Conservation (phyloP, 495 filamentous ascomycete genomes). For the Annulohypoxylon bovei region DNA sequence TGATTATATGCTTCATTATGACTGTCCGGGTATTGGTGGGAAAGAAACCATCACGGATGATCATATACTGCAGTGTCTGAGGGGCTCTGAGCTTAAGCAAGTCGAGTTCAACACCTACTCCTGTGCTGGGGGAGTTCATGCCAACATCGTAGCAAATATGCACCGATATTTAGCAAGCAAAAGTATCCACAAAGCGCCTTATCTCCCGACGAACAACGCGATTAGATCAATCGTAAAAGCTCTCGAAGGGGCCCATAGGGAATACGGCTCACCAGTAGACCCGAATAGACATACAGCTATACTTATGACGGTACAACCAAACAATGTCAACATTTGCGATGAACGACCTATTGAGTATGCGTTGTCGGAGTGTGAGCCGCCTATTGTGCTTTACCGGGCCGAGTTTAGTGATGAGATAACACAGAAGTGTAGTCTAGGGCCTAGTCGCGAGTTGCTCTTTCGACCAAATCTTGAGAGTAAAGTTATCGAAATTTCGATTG, state of each 20-base stretch:
- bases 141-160: slow-evolving; percentile 68
- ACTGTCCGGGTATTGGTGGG: slow-evolving; percentile 38
- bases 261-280: slow-evolving; percentile 64
- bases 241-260: slow-evolving; percentile 68
- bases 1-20: slow-evolving; percentile 76
- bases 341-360: slow-evolving; percentile 67
- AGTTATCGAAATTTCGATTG: slow-evolving; percentile 70
- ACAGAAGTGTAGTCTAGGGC: slow-evolving; percentile 64
- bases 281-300: slow-evolving; percentile 47
- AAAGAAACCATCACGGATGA: background rate
- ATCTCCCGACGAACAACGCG: slow-evolving; percentile 67
- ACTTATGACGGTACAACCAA: slow-evolving; percentile 74
- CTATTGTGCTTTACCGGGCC: slow-evolving; percentile 32
- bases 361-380: slow-evolving; percentile 23
- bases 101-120: slow-evolving; percentile 89
- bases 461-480: slow-evolving; percentile 62
- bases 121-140: slow-evolving; percentile 79
- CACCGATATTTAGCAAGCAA: slow-evolving; percentile 54
- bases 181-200: slow-evolving; percentile 43
- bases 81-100: slow-evolving; percentile 67
- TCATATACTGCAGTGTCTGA: slow-evolving; percentile 9
- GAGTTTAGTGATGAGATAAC: slow-evolving; percentile 62
- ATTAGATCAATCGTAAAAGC: slow-evolving; percentile 67
- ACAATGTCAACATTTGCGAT: slow-evolving; percentile 79
- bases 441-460: slow-evolving; percentile 69